A percentile compares a stretch with the other conserved stretches of the same genome.
Evolutionary conservation across 164 flowering plant species (phyloP).

Genomic region (Piper longum): DNA sequence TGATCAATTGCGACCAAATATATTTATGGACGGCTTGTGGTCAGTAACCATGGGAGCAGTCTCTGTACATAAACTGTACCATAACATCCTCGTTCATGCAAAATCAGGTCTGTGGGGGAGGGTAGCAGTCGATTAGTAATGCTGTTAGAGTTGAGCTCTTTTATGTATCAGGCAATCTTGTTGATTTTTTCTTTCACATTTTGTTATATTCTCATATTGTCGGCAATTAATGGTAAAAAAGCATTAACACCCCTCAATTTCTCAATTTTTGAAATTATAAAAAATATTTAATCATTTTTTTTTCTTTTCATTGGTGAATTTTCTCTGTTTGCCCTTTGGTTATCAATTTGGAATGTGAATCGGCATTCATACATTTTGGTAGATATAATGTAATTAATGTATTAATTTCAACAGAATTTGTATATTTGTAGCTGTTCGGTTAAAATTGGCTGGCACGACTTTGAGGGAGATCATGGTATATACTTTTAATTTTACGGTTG

Average conservation of each 20-base stretch:
- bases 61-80: constrained; percentile 31
- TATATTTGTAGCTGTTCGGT: no score
- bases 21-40: constrained; percentile 8
- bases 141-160: constrained; percentile 18
- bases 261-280: constrained; percentile 3
- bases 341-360: no score
- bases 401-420: no score
- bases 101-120: constrained; percentile 20
- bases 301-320: no score
- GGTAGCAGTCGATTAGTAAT: constrained; percentile 13
- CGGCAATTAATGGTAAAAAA: not conserved
- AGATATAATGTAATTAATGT: no score
- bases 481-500: no score
- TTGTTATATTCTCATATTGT: not conserved
- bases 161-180: constrained; percentile 8
- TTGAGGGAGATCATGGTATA: no score
- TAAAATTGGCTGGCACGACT: no score
- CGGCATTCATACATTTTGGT: no score
- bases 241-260: constrained; percentile 1
- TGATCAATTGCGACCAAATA: constrained; percentile 13
- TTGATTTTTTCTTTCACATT: not conserved
- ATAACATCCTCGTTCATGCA: constrained; percentile 17
- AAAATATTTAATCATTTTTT: not conserved
- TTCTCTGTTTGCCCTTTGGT: no score
- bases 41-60: not conserved